Base-by-base conservation (phyloP, 257 asterid species). In the Craterostigma plantagineum region DNA sequence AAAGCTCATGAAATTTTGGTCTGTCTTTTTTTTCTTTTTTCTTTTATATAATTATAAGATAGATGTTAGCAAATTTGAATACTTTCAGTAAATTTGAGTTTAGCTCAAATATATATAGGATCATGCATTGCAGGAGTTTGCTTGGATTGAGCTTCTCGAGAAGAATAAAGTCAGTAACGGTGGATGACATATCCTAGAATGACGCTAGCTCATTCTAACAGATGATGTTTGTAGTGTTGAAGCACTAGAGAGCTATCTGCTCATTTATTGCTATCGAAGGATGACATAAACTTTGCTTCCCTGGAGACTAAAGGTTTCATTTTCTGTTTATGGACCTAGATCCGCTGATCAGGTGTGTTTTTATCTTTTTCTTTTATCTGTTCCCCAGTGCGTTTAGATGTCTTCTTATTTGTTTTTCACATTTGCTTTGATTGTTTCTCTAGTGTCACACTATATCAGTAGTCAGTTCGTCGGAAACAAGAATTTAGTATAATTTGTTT, bases 141-240 rank as follows among this genome's bases (percentile, higher is more conserved):
- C 95, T 8, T 90, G 99, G 99, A 62, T 71, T 51, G 99, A 90
- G 73, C 99, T 90, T 66, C 71, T 79, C 7, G 99, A 83, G 60
- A 79, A 72, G 67, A 78, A 69, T 18, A 65, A 65, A 75, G 57
- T 56, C 92, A 37, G 69, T 63, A 18, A 90, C 87, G 40, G 81
- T 75, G 65, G 76, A 69, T 53, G 81, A 77, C 14, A 60, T 67
- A 57, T 39, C 64, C 60, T 57, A 36, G 54, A 68, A 57, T 64
- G 69, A 75, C 63, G 15, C 46, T 43, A 46, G 44, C 54, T 68
- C 72, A 49, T 65, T 61, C 62, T 55, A 62, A 54, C 95, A 90
- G 99, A 83, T 90, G 81, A 70, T 90, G 54, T 90, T 73, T 79
- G 95, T 84, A 64, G 94, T 62, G 58, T 64, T 52, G 95, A 90